Evolutionary conservation across 78 protist genomes (phyloP), one percentile per base, ranked within the genome.

Genomic region (Dictyostelium purpureum): DNA sequence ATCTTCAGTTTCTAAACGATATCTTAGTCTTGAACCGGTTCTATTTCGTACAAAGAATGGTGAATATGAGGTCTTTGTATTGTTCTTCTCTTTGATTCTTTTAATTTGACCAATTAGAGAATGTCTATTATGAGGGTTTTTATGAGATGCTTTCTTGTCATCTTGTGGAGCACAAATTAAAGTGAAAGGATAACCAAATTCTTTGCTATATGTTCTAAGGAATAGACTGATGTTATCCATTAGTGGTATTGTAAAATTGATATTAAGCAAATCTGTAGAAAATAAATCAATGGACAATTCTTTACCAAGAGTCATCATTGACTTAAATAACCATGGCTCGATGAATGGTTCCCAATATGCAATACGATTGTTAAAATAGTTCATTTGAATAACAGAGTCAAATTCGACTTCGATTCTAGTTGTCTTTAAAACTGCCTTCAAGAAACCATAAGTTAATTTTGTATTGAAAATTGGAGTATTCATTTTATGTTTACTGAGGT

Each of bases 341-440:
- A 85, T 21, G 49, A 85, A 85, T 28, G 92, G 92, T 19, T 85
- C 92, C 92, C 92, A 85, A 42, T 43, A 85, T 12, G 92, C 92
- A 47, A 85, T 85, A 54, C 92, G 66, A 73, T 85, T 85, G 45
- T 85, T 85, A 31, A 85, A 85, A 59, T 85, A 85, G 24, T 85
- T 70, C 59, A 85, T 63, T 49, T 49, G 40, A 14, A 85, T 59
- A 18, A 69, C 77, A 7, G 65, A 24, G 24, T 85, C 82, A 18
- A 85, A 61, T 16, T 85, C 92, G 6, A 85, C 52, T 16, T 59
- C 78, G 11, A 85, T 66, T 28, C 43, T 73, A 5, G 70, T 73
- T 35, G 81, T 43, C 51, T 85, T 85, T 12, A 85, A 37, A 63
- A 73, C 35, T 66, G 66, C 31, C 21, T 85, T 85, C 14, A 37